Evolutionary conservation across 1,284 basidiomycete genomes (phyloP), one percentile per base, ranked within the genome.

Genomic region (Sanghuangporus weigelae): DNA sequence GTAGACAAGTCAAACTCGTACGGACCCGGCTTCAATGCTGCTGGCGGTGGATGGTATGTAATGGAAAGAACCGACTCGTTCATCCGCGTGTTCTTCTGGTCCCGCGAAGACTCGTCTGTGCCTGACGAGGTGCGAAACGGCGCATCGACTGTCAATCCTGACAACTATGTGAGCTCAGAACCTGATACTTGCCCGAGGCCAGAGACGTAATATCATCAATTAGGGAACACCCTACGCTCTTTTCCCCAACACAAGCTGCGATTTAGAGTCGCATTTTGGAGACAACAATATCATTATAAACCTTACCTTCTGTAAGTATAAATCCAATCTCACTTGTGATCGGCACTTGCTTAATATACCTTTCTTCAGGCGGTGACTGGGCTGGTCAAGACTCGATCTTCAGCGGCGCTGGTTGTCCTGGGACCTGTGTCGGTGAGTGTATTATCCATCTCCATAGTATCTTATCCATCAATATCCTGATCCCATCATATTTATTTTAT

Each of bases 211-310:
- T 3, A 31, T 10, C 39, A 23, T 7, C 40, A 44, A 14, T 31
- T 40, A 59, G 84, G 84, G 85, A 3, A 80, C 75, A 0, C 85
- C 85, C 2, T 68, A 70, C 16, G 85, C 86, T 3, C 76, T 78
- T 68, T 87, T 87, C 75, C 83, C 85, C 5, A 78, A 76, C 68
- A 81, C 77, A 6, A 71, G 73, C 42, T 86, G 84, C 71, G 74
- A 82, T 57, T 78, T 86, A 58, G 72, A 71, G 36, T 76, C 74
- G 2, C 76, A 82, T 58, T 86, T 89, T 70, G 81, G 79, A 10
- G 72, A 79, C 7, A 79, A 87, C 68, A 84, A 84, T 63, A 85
- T 87, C 67, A 77, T 87, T 53, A 85, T 88, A 71, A 84, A 87
- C 68, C 69, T 81, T 65, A 78, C 75, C 26, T 74, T 79, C 66